Evolutionary conservation across 2,329 filamentous ascomycete genomes (phyloP).

Genomic region (Penicillium paneum): DNA sequence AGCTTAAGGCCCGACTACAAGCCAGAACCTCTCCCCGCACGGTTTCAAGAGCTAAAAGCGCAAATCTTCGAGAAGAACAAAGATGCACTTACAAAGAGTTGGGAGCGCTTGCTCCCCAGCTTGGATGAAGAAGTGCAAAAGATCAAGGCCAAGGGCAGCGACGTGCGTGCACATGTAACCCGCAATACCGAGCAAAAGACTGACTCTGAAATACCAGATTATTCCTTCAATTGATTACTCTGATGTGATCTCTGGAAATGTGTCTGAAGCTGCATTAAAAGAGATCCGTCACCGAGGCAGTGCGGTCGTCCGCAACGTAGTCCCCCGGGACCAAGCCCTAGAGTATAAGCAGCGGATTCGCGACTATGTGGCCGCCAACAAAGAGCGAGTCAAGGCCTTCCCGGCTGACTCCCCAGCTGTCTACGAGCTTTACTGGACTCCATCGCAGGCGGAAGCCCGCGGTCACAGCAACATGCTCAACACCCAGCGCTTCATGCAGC

Average conservation of each 20-base stretch:
- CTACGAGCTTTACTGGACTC: conserved; percentile 73
- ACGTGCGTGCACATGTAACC: conserved; percentile 28
- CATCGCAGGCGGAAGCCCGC: conserved; percentile 65
- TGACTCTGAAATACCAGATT: conserved; percentile 26
- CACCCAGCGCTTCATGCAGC: conserved; percentile 61
- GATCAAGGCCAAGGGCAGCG: conserved; percentile 41
- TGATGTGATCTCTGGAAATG: conserved; percentile 38
- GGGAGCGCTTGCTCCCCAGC: conserved; percentile 42
- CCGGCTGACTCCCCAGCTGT: conserved; percentile 66
- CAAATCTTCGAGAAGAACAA: conserved; percentile 41
- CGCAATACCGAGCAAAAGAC: not conserved
- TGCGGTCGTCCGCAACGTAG: conserved; percentile 63
- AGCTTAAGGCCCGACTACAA: conserved; percentile 44
- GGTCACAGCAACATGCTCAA: conserved; percentile 61
- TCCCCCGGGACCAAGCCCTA: conserved; percentile 61
- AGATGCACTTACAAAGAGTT: conserved; percentile 39
- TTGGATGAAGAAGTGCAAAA: conserved; percentile 41
- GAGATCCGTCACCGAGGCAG: conserved; percentile 60
- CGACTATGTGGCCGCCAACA: conserved; percentile 64
- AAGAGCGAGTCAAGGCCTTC: conserved; percentile 54
- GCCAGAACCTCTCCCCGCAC: conserved; percentile 40
- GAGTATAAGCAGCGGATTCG: conserved; percentile 63
- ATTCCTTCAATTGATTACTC: conserved; percentile 44
- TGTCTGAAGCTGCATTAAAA: conserved; percentile 36
- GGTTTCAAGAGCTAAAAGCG: conserved; percentile 43